Conservation (phyloP, 2,329 filamentous ascomycete species). For the Aspergillus melleus region DNA sequence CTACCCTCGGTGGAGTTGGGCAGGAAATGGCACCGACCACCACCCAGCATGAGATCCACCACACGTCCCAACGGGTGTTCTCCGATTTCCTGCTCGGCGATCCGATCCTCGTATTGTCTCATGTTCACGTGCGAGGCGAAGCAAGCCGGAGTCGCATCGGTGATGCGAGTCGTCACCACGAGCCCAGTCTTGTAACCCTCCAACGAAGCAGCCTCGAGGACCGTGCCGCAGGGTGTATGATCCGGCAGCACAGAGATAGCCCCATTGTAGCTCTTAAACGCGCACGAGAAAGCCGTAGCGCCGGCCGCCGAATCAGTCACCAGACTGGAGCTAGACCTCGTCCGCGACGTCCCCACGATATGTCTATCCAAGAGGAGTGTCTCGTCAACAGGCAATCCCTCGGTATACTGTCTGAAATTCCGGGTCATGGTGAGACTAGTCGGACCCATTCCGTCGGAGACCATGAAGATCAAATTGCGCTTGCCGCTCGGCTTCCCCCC, state of each 20-base stretch:
- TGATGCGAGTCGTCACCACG: constrained; percentile 92
- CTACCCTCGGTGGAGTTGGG: constrained; percentile 78
- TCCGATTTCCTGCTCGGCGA: constrained; percentile 89
- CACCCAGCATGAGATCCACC: constrained; percentile 90
- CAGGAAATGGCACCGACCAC: constrained; percentile 89
- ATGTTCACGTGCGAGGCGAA: constrained; percentile 86
- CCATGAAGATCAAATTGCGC: constrained; percentile 97
- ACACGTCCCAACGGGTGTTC: constrained; percentile 81
- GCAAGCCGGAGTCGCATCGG: constrained; percentile 93
- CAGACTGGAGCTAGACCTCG: constrained; percentile 77
- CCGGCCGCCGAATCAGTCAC: constrained; percentile 97
- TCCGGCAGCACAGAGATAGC: constrained; percentile 89
- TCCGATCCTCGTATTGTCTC: constrained; percentile 80
- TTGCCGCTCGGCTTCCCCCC: constrained; percentile 61
- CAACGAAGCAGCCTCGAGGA: constrained; percentile 87
- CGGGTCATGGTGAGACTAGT: constrained; percentile 84
- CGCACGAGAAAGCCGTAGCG: constrained; percentile 93
- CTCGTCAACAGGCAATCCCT: constrained; percentile 71
- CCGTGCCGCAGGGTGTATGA: constrained; percentile 83
- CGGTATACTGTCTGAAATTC: constrained; percentile 76
- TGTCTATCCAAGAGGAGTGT: constrained; percentile 81
- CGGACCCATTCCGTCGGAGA: constrained; percentile 97
- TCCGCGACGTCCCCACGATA: constrained; percentile 86
- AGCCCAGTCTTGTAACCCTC: constrained; percentile 90
- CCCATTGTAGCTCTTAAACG: constrained; percentile 91